Base-by-base conservation (phyloP, 768 basidiomycete species). In the Boletus sensibilis region DNA sequence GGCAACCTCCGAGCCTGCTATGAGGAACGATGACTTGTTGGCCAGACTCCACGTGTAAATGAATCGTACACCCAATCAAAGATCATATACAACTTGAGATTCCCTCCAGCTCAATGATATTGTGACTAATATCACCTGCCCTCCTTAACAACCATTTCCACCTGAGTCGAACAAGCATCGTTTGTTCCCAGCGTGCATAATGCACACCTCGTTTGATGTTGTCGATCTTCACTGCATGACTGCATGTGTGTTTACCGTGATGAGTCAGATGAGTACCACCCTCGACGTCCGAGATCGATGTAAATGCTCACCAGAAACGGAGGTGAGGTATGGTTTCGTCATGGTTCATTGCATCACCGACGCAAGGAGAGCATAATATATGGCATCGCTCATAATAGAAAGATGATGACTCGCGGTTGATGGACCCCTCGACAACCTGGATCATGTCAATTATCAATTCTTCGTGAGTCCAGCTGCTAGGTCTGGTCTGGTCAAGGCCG, bases 341-440 rank as follows among this genome's bases (percentile, higher is more conserved):
- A 12, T 8, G 10, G 18, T 0, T 1, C 20, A 3, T 21, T 18
- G 41, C 42, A 21, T 12, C 31, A 23, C 43, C 54, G 0, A 56
- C 54, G 12, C 44, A 38, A 20, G 25, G 53, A 13, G 34, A 43
- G 16, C 57, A 58, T 29, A 58, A 23, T n/a, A 58, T n/a, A n/a
- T n/a, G 31, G 23, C 49, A 58, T 14, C 29, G 44, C n/a, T 31
- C n/a, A 31, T n/a, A 20, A 31, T 11, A 31, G 11, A 20, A 13
- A 29, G 12, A 6, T 1, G n/a, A 27, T 31, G 12, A 27, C 8
- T 31, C n/a, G 6, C n/a, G 12, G 12, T 11, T 16, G 13, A 20
- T 8, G 5, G 18, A 40, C 31, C 20, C 9, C 40, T 56, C 50
- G 14, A 41, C 27, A n/a, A 34, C 44, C 37, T 48, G 34, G 37